Evolutionary conservation across 768 basidiomycete species (phyloP).

Genomic region (Phallus indusiatus): DNA sequence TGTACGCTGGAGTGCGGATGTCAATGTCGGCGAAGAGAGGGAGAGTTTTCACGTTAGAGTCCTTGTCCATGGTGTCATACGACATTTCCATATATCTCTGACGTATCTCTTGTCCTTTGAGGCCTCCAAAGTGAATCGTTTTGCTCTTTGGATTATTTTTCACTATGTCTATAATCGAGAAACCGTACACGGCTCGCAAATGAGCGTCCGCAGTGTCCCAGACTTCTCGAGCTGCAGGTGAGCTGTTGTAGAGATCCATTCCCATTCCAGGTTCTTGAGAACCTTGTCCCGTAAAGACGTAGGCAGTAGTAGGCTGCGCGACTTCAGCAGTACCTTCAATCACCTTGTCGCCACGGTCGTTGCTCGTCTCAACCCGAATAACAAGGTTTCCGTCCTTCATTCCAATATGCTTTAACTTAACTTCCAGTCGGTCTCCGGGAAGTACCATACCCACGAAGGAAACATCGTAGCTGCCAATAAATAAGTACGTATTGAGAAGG

Average conservation of each 20-base stretch:
- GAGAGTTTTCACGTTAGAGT: slow-evolving; percentile 90
- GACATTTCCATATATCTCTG: slow-evolving; percentile 99
- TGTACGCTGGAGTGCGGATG: slow-evolving; percentile 89
- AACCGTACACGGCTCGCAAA: slow-evolving; percentile 89
- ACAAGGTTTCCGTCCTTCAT: slow-evolving; percentile 94
- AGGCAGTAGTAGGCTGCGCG: slow-evolving; percentile 83
- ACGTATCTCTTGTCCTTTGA: slow-evolving; percentile 96
- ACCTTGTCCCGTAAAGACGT: slow-evolving; percentile 97
- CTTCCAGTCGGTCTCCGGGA: slow-evolving; percentile 77
- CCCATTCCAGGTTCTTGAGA: slow-evolving; percentile 99
- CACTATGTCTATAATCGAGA: slow-evolving; percentile 98
- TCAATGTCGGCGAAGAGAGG: slow-evolving; percentile 96
- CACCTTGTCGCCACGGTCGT: slow-evolving; percentile 82
- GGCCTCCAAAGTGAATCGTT: slow-evolving; percentile 98
- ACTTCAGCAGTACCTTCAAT: slow-evolving; percentile 90
- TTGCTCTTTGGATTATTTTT: slow-evolving; percentile 97
- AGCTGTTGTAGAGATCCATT: slow-evolving; percentile 93
- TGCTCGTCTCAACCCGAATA: slow-evolving; percentile 79
- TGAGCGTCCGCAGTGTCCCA: slow-evolving; percentile 97
- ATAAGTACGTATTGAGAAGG: slow-evolving; percentile 9
- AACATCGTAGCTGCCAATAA: slow-evolving; percentile 65
- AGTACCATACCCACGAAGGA: slow-evolving; percentile 97
- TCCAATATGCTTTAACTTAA: slow-evolving; percentile 80
- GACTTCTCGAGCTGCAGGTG: slow-evolving; percentile 89
- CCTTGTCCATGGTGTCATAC: slow-evolving; percentile 94